These are phyloP conservation scores for Verruconis gallopava DNA, from an alignment of 2,329 filamentous ascomycete species.

Conservation along the genomic window DNA sequence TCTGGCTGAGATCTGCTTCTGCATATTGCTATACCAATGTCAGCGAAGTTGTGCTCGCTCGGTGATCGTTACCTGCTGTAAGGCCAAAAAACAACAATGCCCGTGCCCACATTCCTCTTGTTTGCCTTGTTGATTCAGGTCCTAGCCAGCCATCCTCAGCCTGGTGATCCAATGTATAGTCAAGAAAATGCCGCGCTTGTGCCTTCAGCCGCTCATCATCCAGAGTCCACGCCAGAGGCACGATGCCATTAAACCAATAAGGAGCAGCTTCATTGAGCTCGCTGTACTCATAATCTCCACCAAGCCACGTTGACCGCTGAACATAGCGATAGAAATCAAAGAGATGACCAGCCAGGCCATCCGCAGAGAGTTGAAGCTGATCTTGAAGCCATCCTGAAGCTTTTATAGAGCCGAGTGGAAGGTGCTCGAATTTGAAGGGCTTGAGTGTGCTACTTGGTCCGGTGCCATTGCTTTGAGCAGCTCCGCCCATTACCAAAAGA, in stretches of 20 bases:
- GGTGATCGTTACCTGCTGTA: constrained; percentile 16
- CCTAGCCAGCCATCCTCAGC: constrained; percentile 45
- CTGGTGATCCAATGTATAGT: constrained; percentile 38
- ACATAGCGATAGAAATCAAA: constrained; percentile 45
- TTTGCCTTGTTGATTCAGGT: constrained; percentile 27
- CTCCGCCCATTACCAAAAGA: not conserved
- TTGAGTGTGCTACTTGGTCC: not conserved
- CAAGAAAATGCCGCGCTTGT: constrained; percentile 34
- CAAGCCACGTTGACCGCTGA: constrained; percentile 38
- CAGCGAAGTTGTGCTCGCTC: not conserved
- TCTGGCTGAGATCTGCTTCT: constrained; percentile 33
- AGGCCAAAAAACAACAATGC: constrained; percentile 39
- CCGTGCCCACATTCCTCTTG: constrained; percentile 36
- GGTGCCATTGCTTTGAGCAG: not conserved
- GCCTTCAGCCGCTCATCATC: constrained; percentile 36
- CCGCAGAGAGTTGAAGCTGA: constrained; percentile 35
- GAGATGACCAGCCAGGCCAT: constrained; percentile 41
- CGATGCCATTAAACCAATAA: constrained; percentile 47
- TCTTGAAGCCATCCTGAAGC: constrained; percentile 40
- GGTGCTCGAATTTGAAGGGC: constrained; percentile 25
- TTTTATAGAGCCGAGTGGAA: constrained; percentile 38
- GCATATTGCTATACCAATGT: constrained; percentile 27
- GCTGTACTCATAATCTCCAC: constrained; percentile 39
- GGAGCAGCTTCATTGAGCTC: constrained; percentile 41
- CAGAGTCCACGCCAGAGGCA: constrained; percentile 41